Conservation (phyloP, 139 green algal species). For the Volvox reticuliferus region DNA sequence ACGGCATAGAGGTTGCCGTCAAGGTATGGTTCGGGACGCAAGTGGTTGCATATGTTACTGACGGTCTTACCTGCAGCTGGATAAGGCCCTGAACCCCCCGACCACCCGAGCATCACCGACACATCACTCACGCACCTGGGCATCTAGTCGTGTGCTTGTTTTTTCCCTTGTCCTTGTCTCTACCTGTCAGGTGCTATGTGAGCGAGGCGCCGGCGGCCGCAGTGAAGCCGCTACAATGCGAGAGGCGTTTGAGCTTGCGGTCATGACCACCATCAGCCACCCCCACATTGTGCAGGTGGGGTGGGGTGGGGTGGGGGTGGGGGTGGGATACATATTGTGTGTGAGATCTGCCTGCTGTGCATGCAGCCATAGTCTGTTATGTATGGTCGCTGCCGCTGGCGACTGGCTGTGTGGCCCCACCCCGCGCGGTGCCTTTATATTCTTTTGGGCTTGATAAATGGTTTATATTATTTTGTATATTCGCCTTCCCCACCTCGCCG, state of each 20-base stretch:
- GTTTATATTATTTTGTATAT: too few relatives aligned
- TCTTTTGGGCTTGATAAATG: too few relatives aligned
- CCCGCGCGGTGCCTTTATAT: too few relatives aligned
- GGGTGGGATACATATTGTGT: not conserved
- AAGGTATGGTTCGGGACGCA: not conserved
- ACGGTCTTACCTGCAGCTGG: too few relatives aligned
- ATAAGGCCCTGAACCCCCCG: too few relatives aligned
- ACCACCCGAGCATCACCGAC: too few relatives aligned
- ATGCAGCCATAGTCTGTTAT: not conserved
- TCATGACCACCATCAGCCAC: slow-evolving; percentile 55
- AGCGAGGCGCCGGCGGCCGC: not conserved
- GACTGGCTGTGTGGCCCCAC: too few relatives aligned
- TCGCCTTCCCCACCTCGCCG: not conserved
- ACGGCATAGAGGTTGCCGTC: slow-evolving; percentile 44
- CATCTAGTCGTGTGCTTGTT: too few relatives aligned
- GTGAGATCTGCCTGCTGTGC: not conserved
- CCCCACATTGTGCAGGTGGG: slow-evolving; percentile 54
- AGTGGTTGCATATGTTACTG: too few relatives aligned
- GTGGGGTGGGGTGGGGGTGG: not conserved
- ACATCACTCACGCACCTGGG: too few relatives aligned
- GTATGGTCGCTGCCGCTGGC: too few relatives aligned
- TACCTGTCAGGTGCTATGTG: not conserved
- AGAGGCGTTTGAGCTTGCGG: slow-evolving; percentile 58
- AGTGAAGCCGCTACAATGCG: slow-evolving; percentile 42
- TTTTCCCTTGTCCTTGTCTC: not conserved